A percentile compares a stretch with the other conserved stretches of the same genome.
These are phyloP conservation scores for Cryphonectria radicalis DNA, from an alignment of 2,329 filamentous ascomycete species.

Conservation along the genomic window DNA sequence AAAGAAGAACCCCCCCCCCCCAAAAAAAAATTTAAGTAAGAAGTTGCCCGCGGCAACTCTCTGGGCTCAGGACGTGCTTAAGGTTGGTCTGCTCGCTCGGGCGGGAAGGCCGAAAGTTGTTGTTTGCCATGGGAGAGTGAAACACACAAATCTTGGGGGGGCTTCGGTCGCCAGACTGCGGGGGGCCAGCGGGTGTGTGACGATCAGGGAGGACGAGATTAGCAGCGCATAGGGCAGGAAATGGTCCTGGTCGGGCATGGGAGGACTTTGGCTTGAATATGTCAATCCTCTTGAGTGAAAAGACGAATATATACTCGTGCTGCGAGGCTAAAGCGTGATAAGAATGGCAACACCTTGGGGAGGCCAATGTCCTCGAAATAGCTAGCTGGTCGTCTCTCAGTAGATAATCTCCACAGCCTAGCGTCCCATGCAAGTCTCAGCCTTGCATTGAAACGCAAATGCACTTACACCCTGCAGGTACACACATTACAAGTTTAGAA, in stretches of 20 bases:
- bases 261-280: neutral
- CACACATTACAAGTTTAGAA: neutral
- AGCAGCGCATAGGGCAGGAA: neutral
- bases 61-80: neutral
- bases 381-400: neutral
- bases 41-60: neutral
- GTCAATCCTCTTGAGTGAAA: neutral
- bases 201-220: slow-evolving; percentile 5
- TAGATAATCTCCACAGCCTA: neutral
- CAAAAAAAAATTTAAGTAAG: neutral
- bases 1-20: no score
- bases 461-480: no score
- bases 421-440: neutral
- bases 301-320: neutral
- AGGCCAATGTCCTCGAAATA: no score
- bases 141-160: neutral
- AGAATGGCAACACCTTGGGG: no score
- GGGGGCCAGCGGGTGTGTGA: neutral
- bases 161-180: neutral
- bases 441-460: neutral
- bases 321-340: neutral
- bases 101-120: neutral
- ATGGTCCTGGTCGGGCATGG: neutral
- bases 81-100: neutral
- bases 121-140: neutral